phyloP scores from a whole-genome alignment of 495 filamentous ascomycete genomes.

The Hyaloscypha variabilis region DNA sequence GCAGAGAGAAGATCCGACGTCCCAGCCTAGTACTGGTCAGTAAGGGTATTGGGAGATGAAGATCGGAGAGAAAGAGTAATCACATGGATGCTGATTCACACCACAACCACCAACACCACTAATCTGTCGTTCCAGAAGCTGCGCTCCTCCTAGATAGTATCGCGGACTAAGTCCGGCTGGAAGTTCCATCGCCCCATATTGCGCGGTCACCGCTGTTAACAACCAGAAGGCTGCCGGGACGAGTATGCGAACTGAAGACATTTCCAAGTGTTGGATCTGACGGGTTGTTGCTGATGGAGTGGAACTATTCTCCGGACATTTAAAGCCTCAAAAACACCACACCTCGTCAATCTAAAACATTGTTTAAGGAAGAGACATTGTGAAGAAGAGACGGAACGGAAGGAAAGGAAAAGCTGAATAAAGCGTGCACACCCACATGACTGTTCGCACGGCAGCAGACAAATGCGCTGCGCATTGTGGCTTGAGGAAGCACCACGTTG shows the following conservation, averaged over 20 bases:
- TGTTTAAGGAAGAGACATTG: not conserved
- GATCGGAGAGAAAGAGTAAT: not conserved
- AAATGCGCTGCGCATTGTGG: not conserved
- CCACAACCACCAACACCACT: conserved; percentile 2
- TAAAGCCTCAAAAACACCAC: not conserved
- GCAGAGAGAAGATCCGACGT: conserved; percentile 25
- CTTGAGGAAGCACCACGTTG: not conserved
- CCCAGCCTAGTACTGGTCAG: conserved; percentile 20
- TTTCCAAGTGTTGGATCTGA: not conserved
- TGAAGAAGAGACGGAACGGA: not conserved
- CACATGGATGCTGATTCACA: conserved; percentile 21
- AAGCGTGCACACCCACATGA: not conserved
- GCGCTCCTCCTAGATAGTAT: conserved; percentile 21
- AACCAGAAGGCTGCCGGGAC: not conserved
- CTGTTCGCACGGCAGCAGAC: not conserved
- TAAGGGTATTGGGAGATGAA: not conserved
- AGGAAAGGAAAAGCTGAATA: conserved; percentile 8
- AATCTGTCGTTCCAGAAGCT: not conserved
- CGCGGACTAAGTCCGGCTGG: conserved; percentile 24
- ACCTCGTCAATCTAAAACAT: not conserved
- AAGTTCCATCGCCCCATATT: conserved; percentile 20
- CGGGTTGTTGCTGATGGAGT: not conserved
- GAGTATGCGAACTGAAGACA: not conserved
- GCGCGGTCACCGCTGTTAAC: not conserved
- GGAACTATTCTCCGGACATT: not conserved